Conservation (phyloP, 768 basidiomycete genomes). For the Macrolepiota albuminosa region DNA sequence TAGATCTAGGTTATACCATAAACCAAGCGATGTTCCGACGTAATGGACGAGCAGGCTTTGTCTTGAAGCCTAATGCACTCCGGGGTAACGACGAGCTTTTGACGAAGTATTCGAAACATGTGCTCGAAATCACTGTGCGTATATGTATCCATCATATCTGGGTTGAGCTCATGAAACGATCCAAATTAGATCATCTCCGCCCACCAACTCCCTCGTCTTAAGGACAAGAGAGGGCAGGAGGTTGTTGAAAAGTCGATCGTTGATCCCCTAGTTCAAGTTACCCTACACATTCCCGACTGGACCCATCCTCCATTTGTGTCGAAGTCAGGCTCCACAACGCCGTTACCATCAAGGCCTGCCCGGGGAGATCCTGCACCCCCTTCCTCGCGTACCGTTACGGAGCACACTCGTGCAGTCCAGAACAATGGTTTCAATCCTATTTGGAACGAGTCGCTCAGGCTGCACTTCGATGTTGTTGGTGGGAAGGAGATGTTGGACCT, state of each 20-base stretch:
- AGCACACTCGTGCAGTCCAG: slow-evolving; percentile 52
- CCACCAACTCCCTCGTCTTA: slow-evolving; percentile 80
- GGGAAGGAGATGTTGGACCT: slow-evolving; percentile 77
- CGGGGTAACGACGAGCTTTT: slow-evolving; percentile 60
- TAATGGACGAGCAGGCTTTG: slow-evolving; percentile 84
- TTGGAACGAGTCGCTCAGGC: slow-evolving; percentile 67
- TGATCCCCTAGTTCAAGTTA: slow-evolving; percentile 81
- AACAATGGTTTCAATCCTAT: slow-evolving; percentile 93
- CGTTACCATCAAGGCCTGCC: slow-evolving; percentile 19
- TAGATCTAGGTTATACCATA: slow-evolving; percentile 87
- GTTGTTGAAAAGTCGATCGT: slow-evolving; percentile 48
- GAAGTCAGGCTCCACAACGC: slow-evolving; percentile 6
- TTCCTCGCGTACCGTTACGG: slow-evolving; percentile 42
- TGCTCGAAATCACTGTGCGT: slow-evolving; percentile 57
- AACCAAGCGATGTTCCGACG: slow-evolving; percentile 95
- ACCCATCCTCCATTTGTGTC: slow-evolving; percentile 23
- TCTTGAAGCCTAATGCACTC: slow-evolving; percentile 82
- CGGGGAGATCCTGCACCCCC: slow-evolving; percentile 21
- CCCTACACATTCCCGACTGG: slow-evolving; percentile 76
- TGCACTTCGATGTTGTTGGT: slow-evolving; percentile 75
- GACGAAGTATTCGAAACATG: slow-evolving; percentile 47
- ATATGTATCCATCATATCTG: not conserved
- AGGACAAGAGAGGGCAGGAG: slow-evolving; percentile 57
- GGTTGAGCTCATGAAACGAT: too few species aligned
- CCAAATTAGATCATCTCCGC: slow-evolving; percentile 62